Evolutionary conservation across 2,329 filamentous ascomycete species (phyloP).

Genomic region (Hysterium pulicare): DNA sequence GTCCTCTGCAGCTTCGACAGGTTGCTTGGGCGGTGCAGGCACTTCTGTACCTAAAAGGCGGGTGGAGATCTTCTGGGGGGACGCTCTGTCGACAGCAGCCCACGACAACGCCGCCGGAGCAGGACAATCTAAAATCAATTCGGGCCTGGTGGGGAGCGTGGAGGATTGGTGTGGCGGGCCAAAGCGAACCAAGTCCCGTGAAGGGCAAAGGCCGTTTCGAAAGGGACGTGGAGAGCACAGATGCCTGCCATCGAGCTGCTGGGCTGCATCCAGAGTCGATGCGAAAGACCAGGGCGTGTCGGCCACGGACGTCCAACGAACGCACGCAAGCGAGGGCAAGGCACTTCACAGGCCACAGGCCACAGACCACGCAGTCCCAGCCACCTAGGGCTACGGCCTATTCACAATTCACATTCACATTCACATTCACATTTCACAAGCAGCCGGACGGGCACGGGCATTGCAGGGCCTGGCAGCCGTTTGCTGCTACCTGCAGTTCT

Average conservation of each 20-base stretch:
- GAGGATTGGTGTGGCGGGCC: slow-evolving; percentile 24
- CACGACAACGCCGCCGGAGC: slow-evolving; percentile 30
- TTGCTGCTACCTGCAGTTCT: no score
- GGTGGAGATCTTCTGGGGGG: slow-evolving; percentile 34
- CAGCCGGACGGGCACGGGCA: background rate
- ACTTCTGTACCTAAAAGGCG: slow-evolving; percentile 25
- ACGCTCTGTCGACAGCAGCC: slow-evolving; percentile 11
- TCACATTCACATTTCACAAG: no score
- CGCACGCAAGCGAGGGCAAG: slow-evolving; percentile 36
- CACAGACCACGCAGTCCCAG: slow-evolving; percentile 13
- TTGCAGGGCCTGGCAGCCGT: no score
- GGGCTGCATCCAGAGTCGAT: slow-evolving; percentile 27
- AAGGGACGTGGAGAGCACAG: slow-evolving; percentile 18
- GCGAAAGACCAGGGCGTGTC: slow-evolving; percentile 18
- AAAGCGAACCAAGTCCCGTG: slow-evolving; percentile 24
- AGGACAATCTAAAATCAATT: slow-evolving; percentile 36
- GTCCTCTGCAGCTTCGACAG: slow-evolving; percentile 3
- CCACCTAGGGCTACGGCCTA: slow-evolving; percentile 25
- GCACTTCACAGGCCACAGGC: no score
- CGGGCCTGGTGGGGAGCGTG: slow-evolving; percentile 28
- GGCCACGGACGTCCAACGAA: slow-evolving; percentile 8
- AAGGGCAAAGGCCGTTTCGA: slow-evolving; percentile 22
- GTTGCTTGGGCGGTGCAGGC: slow-evolving; percentile 13
- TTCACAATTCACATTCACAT: no score
- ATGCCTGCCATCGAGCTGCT: slow-evolving; percentile 22